phyloP scores from a whole-genome alignment of 805 yeast species.

The Dipodascus albidus region DNA sequence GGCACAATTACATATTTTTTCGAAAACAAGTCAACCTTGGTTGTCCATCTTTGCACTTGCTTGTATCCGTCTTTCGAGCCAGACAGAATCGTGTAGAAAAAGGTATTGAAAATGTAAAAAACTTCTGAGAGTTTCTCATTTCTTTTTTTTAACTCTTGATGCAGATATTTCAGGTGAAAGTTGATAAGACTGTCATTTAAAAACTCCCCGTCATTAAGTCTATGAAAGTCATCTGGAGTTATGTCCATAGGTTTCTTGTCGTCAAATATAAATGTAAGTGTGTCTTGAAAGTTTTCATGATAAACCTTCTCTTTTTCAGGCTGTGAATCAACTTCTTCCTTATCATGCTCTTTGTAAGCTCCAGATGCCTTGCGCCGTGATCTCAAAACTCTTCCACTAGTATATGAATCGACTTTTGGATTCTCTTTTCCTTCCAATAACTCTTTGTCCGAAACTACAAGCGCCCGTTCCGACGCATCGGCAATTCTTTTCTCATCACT shows the following conservation, averaged over 20 bases:
- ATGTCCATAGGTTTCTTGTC: constrained; percentile 47
- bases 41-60: constrained; percentile 70
- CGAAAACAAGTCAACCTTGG: constrained; percentile 48
- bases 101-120: constrained; percentile 60
- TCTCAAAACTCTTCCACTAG: background rate
- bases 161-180: constrained; percentile 46
- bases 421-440: too few relatives aligned
- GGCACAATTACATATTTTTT: constrained; percentile 64
- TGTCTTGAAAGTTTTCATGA: constrained; percentile 1
- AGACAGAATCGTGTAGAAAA: constrained; percentile 61
- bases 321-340: constrained; percentile 36
- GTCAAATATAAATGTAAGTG: constrained; percentile 26
- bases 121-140: constrained; percentile 24
- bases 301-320: background rate
- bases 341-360: background rate
- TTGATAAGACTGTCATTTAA: constrained; percentile 82
- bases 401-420: too few relatives aligned
- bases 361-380: background rate
- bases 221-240: constrained; percentile 60
- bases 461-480: too few relatives aligned
- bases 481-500: background rate
- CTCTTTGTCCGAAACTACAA: too few relatives aligned
- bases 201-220: constrained; percentile 75
- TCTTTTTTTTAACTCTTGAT: constrained; percentile 21
- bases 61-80: constrained; percentile 33